Conservation (phyloP, 345 rosid species). For the Aquilaria yunnanensis region DNA sequence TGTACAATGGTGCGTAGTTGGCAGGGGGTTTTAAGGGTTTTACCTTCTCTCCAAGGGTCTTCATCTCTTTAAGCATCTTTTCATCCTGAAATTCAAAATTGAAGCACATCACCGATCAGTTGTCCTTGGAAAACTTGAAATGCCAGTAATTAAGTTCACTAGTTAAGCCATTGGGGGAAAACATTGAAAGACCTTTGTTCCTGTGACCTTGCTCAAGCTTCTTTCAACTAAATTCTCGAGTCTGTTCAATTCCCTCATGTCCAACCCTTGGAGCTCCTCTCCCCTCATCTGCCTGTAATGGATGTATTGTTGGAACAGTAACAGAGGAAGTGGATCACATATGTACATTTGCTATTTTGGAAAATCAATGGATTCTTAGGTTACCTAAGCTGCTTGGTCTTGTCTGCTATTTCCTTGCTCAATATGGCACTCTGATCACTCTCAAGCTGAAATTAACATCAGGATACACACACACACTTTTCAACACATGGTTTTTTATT, state of each 20-base stretch:
- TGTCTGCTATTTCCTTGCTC: slow-evolving; percentile 30
- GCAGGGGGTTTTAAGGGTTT: no score
- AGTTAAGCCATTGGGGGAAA: not conserved
- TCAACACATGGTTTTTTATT: no score
- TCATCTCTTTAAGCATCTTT: slow-evolving; percentile 15
- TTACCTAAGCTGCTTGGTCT: slow-evolving; percentile 35
- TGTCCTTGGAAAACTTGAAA: not conserved
- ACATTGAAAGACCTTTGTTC: slow-evolving; percentile 25
- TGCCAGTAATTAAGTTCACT: no score
- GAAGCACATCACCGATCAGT: not conserved
- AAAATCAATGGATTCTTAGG: no score
- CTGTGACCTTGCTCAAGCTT: slow-evolving; percentile 15
- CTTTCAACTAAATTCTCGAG: slow-evolving; percentile 20
- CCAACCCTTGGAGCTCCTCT: slow-evolving; percentile 28
- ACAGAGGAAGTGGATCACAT: not conserved
- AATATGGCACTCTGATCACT: not conserved
- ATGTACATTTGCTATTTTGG: no score
- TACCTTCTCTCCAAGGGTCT: slow-evolving; percentile 24
- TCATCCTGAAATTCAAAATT: slow-evolving; percentile 22
- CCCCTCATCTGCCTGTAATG: slow-evolving; percentile 25
- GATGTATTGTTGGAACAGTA: not conserved
- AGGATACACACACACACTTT: not conserved
- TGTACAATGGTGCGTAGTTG: no score
- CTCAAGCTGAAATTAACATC: slow-evolving; percentile 19
- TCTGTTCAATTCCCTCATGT: slow-evolving; percentile 10